Evolutionary conservation across 306 rosid species (phyloP).

Genomic region (Oxytropis ochrocephala): DNA sequence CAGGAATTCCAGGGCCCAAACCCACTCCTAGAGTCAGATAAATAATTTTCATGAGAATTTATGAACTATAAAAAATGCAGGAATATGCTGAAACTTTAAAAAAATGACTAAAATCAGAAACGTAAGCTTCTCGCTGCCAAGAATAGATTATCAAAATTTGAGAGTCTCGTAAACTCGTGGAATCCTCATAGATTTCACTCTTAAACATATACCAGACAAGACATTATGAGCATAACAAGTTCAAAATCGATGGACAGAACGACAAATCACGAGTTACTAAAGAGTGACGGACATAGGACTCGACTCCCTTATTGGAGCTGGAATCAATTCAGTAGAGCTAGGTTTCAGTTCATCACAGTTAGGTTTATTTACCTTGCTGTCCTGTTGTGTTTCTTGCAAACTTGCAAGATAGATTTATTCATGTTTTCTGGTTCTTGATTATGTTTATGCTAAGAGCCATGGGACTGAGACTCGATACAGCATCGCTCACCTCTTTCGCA

Average conservation of each 20-base stretch:
- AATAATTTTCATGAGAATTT: background rate
- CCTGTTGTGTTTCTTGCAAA: no score
- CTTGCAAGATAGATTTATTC: no score
- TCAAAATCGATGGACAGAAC: background rate
- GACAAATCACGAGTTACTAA: background rate
- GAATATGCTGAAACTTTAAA: background rate
- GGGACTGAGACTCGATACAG: no score
- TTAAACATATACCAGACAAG: background rate
- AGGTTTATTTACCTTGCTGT: no score
- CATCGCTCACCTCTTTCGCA: no score
- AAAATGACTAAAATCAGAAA: background rate
- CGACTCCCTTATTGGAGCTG: background rate
- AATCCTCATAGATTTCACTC: background rate
- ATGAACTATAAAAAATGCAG: background rate
- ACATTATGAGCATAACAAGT: background rate
- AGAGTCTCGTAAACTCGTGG: background rate
- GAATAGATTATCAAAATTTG: background rate
- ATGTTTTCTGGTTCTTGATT: no score
- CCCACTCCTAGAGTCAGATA: constrained; percentile 61
- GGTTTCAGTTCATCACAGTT: background rate
- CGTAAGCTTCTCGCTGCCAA: background rate
- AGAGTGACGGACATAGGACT: background rate
- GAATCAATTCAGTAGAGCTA: background rate
- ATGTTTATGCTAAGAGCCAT: no score
- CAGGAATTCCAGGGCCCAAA: constrained; percentile 87